Evolutionary conservation across 2,329 filamentous ascomycete species (phyloP).

Genomic region (Nemania serpens): DNA sequence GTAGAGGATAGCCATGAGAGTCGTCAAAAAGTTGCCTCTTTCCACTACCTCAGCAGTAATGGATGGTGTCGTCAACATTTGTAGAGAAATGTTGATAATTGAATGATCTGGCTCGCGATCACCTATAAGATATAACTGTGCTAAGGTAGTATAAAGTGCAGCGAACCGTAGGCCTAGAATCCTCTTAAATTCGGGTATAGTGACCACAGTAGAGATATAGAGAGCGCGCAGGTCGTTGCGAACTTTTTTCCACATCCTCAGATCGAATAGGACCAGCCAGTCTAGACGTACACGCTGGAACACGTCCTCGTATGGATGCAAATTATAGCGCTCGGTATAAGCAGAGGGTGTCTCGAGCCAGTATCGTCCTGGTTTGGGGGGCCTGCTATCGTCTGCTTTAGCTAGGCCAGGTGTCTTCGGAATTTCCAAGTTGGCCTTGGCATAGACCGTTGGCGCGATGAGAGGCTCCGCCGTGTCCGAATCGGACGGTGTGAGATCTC

Average conservation of each 20-base stretch:
- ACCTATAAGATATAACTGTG: constrained; percentile 93
- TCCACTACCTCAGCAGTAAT: constrained; percentile 96
- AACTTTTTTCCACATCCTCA: constrained; percentile 95
- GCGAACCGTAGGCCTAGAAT: constrained; percentile 92
- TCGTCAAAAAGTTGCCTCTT: constrained; percentile 92
- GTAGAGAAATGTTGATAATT: constrained; percentile 95
- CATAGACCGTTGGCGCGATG: constrained; percentile 64
- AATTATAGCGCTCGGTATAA: constrained; percentile 65
- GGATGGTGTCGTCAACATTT: constrained; percentile 95
- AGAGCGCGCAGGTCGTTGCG: constrained; percentile 88
- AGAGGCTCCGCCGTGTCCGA: constrained; percentile 73
- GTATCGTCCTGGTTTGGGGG: constrained; percentile 73
- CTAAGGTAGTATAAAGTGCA: constrained; percentile 88
- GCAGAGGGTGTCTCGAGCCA: constrained; percentile 82
- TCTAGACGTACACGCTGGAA: constrained; percentile 89
- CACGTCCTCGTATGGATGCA: constrained; percentile 81
- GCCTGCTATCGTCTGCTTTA: constrained; percentile 48
- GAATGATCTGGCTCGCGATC: constrained; percentile 97
- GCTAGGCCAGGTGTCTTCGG: constrained; percentile 76
- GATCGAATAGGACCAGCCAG: constrained; percentile 91
- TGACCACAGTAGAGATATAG: constrained; percentile 95
- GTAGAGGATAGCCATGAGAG: constrained; percentile 93
- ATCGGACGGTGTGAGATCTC: constrained; percentile 71
- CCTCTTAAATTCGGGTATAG: constrained; percentile 94
- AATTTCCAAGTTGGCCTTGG: constrained; percentile 71